Conservation (phyloP, 2,329 filamentous ascomycete genomes). For the Magnaporthiopsis poae region DNA sequence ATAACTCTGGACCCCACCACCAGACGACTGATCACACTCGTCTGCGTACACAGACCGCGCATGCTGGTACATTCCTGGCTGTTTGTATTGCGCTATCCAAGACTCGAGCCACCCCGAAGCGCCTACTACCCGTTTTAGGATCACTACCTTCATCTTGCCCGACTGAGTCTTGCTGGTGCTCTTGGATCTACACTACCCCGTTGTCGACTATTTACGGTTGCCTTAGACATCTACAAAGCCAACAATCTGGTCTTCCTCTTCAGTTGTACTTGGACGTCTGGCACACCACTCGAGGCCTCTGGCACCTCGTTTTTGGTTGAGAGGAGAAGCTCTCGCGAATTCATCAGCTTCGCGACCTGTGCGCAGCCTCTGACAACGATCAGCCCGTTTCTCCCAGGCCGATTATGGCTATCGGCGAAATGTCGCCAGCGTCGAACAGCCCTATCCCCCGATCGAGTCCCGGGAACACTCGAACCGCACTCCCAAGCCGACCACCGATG, state of each 20-base stretch:
- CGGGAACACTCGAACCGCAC: slow-evolving; percentile 13
- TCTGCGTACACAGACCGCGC: not conserved
- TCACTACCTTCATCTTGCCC: not conserved
- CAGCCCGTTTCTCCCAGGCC: not conserved
- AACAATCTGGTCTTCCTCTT: not conserved
- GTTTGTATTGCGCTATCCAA: not conserved
- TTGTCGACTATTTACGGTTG: not conserved
- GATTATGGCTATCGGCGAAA: slow-evolving; percentile 12
- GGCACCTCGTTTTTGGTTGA: not conserved
- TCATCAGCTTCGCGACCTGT: too few species aligned
- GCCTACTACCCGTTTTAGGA: not conserved
- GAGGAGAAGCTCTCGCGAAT: too few species aligned
- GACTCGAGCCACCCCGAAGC: not conserved
- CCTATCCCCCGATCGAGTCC: slow-evolving; percentile 9
- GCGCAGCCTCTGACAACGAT: too few species aligned
- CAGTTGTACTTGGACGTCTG: not conserved
- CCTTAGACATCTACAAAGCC: too few species aligned
- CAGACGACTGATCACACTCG: too few species aligned
- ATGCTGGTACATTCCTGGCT: not conserved
- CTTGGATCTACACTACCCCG: not conserved
- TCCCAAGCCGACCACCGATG: slow-evolving; percentile 18
- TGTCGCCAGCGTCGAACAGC: slow-evolving; percentile 7
- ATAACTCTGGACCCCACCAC: not conserved
- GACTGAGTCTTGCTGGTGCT: not conserved
- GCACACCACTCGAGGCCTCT: too few species aligned